Base-by-base conservation (phyloP, 306 rosid genomes). In the Gastrolobium villosum region DNA sequence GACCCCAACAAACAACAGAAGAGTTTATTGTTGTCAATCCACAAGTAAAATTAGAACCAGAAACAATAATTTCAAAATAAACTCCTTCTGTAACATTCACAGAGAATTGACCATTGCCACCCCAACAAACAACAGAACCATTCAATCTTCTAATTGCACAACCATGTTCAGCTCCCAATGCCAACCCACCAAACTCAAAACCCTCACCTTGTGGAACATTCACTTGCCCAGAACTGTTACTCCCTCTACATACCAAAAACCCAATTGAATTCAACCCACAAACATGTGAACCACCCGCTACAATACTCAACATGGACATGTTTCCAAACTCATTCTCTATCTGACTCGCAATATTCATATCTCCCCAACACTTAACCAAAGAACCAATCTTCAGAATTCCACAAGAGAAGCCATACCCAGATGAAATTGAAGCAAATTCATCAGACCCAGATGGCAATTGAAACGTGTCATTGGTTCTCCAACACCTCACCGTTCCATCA, bases 1-100 rank as follows among this genome's bases (percentile, higher is more conserved):
- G 85, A 10, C 98, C 98, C 97, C 97, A 94, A 83, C 98, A 94
- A 32, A 88, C 2, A n/a, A 94, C 72, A 1, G 92, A 81, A 26
- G 88, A 83, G 68, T 87, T 88, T 0, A 5, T 4, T 2, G 87
- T 76, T 0, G 59, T 81, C 55, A 94, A 84, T 30, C 98, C 98
- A 84, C 98, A 94, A 62, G 88, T 82, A 75, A 92, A 94, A 83
- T 90, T 75, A 30, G 86, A 89, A 7, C 94, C 96, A 13, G 98
- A 86, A 79, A 79, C 89, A 48, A 94, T 86, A 4, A 85, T 57
- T 69, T 90, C 91, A 76, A 94, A 94, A 8, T 84, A 82, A 72
- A 79, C 74, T 2, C 75, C 70, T 8, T 60, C 7, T 0, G 77
- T 76, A 6, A 43, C 78, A 66, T 85, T 83, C 14, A 40, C 71